Evolutionary conservation across 352 stramenopile genomes (phyloP).

Genomic region (Phytopythium oedochilum): DNA sequence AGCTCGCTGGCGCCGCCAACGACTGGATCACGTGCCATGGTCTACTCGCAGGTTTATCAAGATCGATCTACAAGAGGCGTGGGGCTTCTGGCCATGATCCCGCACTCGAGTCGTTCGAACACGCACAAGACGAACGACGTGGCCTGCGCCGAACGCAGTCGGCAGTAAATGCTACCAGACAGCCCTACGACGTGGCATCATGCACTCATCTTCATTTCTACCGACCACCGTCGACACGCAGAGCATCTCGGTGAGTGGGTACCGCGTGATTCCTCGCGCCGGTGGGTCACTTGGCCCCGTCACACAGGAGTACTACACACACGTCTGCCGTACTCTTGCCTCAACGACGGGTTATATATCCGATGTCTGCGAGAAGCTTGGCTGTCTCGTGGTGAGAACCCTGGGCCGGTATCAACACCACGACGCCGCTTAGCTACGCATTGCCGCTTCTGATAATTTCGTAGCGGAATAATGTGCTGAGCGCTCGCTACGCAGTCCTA

Average conservation of each 20-base stretch:
- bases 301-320: background rate
- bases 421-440: background rate
- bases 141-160: constrained; percentile 6
- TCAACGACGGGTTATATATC: background rate
- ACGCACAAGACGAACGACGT: constrained; percentile 12
- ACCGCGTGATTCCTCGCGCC: background rate
- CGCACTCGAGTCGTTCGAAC: background rate
- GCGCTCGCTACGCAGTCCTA: constrained; percentile 2
- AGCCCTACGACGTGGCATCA: background rate
- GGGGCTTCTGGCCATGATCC: background rate
- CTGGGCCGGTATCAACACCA: background rate
- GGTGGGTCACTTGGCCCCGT: background rate
- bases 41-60: constrained; percentile 5
- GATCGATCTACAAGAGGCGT: background rate
- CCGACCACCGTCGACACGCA: background rate
- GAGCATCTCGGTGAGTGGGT: background rate
- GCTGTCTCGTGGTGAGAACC: background rate
- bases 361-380: background rate
- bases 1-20: background rate
- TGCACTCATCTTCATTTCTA: background rate
- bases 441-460: constrained; percentile 2
- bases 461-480: background rate
- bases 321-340: background rate
- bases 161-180: background rate
- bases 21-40: background rate